Evolutionary conservation across 176 grass and related monocot species (phyloP).

Genomic region (Pontederia crassipes): DNA sequence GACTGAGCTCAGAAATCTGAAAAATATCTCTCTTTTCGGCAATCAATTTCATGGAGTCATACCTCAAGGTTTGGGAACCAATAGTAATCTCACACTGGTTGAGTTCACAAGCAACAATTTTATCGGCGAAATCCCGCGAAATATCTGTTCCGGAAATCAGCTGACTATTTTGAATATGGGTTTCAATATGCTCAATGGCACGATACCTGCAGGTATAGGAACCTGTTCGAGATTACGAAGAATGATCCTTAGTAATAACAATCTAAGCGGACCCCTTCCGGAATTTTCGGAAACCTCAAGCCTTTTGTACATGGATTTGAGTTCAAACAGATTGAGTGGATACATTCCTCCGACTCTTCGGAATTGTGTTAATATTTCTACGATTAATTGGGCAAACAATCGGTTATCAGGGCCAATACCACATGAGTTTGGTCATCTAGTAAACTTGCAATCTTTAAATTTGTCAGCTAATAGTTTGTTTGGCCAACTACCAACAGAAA

Average conservation of each 20-base stretch:
- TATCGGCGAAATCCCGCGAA: background rate
- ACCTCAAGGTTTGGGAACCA: conserved; percentile 38
- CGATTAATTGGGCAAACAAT: conserved; percentile 47
- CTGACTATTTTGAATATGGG: conserved; percentile 37
- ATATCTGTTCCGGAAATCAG: conserved; percentile 3
- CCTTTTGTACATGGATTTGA: conserved; percentile 45
- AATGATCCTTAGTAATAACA: conserved; percentile 35
- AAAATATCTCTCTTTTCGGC: conserved; percentile 34
- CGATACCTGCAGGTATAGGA: conserved; percentile 19
- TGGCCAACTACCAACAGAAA: conserved; percentile 29
- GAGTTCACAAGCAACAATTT: conserved; percentile 7
- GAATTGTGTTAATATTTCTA: conserved; percentile 44
- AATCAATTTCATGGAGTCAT: conserved; percentile 56
- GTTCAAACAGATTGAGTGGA: conserved; percentile 39
- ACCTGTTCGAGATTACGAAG: conserved; percentile 32
- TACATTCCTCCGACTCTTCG: conserved; percentile 28
- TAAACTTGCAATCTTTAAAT: conserved; percentile 22
- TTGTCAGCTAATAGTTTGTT: conserved; percentile 39
- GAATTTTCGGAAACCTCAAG: conserved; percentile 15
- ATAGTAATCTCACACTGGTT: conserved; percentile 31
- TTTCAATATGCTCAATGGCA: conserved; percentile 33
- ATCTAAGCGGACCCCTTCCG: conserved; percentile 22
- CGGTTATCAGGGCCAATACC: conserved; percentile 39
- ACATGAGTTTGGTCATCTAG: conserved; percentile 29
- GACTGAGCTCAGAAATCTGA: conserved; percentile 31